phyloP scores from a whole-genome alignment of 1,284 basidiomycete species.

The Tilletia setariae region DNA sequence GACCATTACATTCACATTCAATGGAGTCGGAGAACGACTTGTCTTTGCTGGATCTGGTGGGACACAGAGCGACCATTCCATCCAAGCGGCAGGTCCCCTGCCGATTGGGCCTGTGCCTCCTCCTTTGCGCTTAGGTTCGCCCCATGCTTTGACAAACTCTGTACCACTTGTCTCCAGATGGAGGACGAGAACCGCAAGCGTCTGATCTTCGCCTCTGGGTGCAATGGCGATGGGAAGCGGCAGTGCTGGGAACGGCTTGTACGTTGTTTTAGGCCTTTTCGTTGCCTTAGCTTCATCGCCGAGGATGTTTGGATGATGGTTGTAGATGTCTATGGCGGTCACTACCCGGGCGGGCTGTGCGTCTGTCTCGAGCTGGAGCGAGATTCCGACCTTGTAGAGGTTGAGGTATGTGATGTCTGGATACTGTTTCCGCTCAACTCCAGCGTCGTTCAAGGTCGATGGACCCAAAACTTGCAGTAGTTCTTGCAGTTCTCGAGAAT shows the following conservation, averaged over 20 bases:
- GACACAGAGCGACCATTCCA: not conserved
- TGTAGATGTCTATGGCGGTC: constrained; percentile 16
- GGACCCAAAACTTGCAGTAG: not conserved
- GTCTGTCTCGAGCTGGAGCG: constrained; percentile 10
- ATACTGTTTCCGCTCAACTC: not conserved
- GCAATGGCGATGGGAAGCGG: not conserved
- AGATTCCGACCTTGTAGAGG: not conserved
- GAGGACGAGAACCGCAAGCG: no score
- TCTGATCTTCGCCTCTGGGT: not conserved
- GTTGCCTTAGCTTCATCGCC: no score
- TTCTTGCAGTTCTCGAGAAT: not conserved
- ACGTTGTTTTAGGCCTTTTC: not conserved
- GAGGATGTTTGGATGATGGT: not conserved
- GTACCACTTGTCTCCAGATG: not conserved
- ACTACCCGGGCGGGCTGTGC: not conserved
- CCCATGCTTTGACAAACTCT: not conserved
- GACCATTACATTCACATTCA: not conserved
- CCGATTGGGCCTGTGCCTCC: constrained; percentile 2
- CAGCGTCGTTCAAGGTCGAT: not conserved
- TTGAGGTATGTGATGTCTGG: constrained; percentile 16
- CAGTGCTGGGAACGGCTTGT: not conserved
- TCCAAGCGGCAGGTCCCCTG: not conserved
- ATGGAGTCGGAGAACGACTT: not conserved
- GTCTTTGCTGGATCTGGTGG: not conserved
- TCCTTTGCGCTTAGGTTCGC: constrained; percentile 1